These are phyloP conservation scores for Akanthomyces muscarius DNA, from an alignment of 2,329 filamentous ascomycete species.

Conservation along the genomic window DNA sequence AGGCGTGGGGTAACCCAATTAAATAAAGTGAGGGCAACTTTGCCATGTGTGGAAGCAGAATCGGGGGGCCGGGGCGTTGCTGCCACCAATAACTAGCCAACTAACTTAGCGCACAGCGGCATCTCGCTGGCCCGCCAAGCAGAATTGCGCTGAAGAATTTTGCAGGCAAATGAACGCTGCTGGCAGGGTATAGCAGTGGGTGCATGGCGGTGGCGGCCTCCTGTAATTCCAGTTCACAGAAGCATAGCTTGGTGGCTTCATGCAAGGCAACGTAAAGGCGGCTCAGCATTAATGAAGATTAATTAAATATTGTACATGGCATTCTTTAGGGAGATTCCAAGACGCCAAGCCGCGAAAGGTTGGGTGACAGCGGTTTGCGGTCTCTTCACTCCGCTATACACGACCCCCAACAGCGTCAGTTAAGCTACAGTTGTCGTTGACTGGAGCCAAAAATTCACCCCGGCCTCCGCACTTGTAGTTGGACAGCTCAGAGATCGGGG, in stretches of 20 bases:
- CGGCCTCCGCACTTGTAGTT: no score
- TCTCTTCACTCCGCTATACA: no score
- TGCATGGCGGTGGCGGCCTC: neutral
- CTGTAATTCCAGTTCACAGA: neutral
- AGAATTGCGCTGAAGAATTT: neutral
- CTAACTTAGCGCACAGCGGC: neutral
- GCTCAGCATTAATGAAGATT: neutral
- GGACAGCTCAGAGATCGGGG: no score
- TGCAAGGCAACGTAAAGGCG: constrained; percentile 11
- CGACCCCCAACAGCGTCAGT: no score
- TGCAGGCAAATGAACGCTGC: neutral
- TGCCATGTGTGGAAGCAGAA: neutral
- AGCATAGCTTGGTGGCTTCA: neutral
- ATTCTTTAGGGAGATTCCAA: no score
- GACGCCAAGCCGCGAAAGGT: no score
- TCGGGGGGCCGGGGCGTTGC: neutral
- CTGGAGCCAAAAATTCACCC: no score
- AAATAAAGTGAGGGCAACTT: neutral
- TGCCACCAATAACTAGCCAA: no score
- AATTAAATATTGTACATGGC: neutral
- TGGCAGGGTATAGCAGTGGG: neutral
- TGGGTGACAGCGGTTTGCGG: no score
- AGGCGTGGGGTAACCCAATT: neutral
- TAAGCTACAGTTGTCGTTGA: no score
- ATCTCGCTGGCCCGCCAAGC: neutral